Evolutionary conservation across 1,139 yeast species (phyloP).

Genomic region (Taiozyma onychis): DNA sequence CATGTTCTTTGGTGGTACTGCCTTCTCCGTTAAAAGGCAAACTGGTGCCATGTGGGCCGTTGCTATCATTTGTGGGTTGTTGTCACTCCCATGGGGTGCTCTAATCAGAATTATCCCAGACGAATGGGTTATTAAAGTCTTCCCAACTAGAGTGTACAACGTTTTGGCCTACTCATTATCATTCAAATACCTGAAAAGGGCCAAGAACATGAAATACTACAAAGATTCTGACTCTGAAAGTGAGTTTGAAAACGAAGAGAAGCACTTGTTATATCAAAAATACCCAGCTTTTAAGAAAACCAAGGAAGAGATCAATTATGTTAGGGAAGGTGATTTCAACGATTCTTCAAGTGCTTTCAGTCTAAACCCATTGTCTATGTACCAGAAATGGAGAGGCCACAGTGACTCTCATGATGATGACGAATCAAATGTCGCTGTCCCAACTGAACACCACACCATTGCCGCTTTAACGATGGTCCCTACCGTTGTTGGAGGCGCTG

Average conservation of each 20-base stretch:
- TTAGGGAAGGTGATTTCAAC: constrained; percentile 15
- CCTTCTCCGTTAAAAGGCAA: constrained; percentile 76
- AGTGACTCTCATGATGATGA: constrained; percentile 10
- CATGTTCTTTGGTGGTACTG: constrained; percentile 97
- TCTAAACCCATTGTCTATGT: constrained; percentile 21
- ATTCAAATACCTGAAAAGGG: constrained; percentile 37
- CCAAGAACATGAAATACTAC: constrained; percentile 19
- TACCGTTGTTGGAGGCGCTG: constrained; percentile 47
- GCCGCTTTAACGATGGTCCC: constrained; percentile 50
- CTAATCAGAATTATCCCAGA: constrained; percentile 81
- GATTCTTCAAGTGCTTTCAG: constrained; percentile 1
- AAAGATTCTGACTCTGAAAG: constrained; percentile 1
- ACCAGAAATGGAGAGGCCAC: constrained; percentile 23
- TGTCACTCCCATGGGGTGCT: constrained; percentile 77
- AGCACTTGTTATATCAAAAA: constrained; percentile 15
- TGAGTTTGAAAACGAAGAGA: constrained; percentile 20
- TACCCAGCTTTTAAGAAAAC: constrained; percentile 24
- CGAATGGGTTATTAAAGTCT: constrained; percentile 58
- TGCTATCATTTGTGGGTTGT: constrained; percentile 76
- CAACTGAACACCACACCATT: constrained; percentile 21
- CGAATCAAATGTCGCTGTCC: constrained; percentile 8
- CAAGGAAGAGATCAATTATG: constrained; percentile 23
- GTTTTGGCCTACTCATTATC: constrained; percentile 41
- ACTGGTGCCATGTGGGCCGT: constrained; percentile 87
- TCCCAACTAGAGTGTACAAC: constrained; percentile 60